A percentile compares a stretch with the other conserved stretches of the same genome.
Evolutionary conservation across 1,139 yeast species (phyloP).

Genomic region (Candida sanyaensis): DNA sequence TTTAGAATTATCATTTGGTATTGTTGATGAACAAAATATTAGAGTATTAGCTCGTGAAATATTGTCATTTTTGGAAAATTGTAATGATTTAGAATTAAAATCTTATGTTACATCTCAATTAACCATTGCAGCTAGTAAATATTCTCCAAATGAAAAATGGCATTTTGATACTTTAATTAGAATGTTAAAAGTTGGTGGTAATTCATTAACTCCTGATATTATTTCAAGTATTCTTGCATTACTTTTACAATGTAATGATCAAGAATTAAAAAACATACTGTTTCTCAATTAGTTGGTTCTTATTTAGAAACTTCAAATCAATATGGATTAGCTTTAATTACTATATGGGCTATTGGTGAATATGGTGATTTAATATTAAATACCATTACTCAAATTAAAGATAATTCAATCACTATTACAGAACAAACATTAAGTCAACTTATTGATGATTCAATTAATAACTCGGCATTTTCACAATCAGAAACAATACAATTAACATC

Average conservation of each 20-base stretch:
- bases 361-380: conserved; percentile 71
- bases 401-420: conserved; percentile 28
- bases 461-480: conserved; percentile 37
- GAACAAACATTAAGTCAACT: conserved; percentile 33
- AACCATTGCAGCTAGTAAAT: conserved; percentile 69
- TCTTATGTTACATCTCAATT: conserved; percentile 71
- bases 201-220: conserved; percentile 68
- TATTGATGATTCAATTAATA: conserved; percentile 30
- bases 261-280: conserved; percentile 59
- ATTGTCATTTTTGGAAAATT: conserved; percentile 67
- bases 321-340: conserved; percentile 70
- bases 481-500: conserved; percentile 58
- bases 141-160: conserved; percentile 79
- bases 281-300: conserved; percentile 55
- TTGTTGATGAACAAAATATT: conserved; percentile 81
- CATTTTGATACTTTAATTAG: conserved; percentile 80
- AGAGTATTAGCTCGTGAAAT: conserved; percentile 81
- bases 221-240: conserved; percentile 75
- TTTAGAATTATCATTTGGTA: conserved; percentile 85
- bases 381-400: conserved; percentile 39
- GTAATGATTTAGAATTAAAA: conserved; percentile 68
- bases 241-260: conserved; percentile 61
- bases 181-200: conserved; percentile 75
- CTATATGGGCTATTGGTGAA: conserved; percentile 90
- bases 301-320: conserved; percentile 57